phyloP scores from a whole-genome alignment of 2,329 filamentous ascomycete species.

The Claviceps quebecensis region DNA sequence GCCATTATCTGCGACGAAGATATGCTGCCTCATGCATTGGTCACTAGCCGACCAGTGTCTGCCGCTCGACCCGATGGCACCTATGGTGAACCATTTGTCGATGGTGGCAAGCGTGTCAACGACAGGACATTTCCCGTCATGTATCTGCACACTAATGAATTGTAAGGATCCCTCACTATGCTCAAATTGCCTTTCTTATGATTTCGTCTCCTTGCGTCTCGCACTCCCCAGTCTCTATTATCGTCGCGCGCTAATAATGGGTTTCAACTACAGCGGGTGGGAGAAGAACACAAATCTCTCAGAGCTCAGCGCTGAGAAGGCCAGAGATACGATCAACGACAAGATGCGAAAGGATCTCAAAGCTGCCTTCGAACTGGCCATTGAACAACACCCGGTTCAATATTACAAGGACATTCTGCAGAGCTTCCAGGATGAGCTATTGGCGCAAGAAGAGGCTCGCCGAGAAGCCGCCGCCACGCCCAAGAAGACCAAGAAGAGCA shows the following conservation, averaged over 20 bases:
- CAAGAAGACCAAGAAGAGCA: conserved; percentile 30
- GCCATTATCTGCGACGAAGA: conserved; percentile 86
- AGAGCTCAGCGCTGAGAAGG: conserved; percentile 60
- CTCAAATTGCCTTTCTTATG: conserved; percentile 12
- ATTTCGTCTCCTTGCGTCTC: background rate
- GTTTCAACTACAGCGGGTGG: conserved; percentile 55
- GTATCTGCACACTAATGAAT: conserved; percentile 91
- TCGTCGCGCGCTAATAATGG: background rate
- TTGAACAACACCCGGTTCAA: conserved; percentile 61
- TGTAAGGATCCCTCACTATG: conserved; percentile 46
- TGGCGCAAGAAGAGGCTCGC: conserved; percentile 38
- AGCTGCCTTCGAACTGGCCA: conserved; percentile 66
- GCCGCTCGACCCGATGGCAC: conserved; percentile 71
- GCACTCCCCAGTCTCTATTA: background rate
- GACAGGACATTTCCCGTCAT: conserved; percentile 89
- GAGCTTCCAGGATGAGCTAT: conserved; percentile 51
- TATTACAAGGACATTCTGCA: conserved; percentile 73
- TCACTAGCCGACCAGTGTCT: conserved; percentile 69
- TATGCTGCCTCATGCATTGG: conserved; percentile 71
- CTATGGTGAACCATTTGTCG: conserved; percentile 74
- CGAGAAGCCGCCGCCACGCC: conserved; percentile 25
- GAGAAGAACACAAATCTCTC: conserved; percentile 72
- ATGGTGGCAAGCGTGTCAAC: conserved; percentile 71
- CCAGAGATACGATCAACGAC: conserved; percentile 52
- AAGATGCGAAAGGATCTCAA: conserved; percentile 72